phyloP scores from a whole-genome alignment of 148 eudicot species.

The Hydrangea macrophylla region DNA sequence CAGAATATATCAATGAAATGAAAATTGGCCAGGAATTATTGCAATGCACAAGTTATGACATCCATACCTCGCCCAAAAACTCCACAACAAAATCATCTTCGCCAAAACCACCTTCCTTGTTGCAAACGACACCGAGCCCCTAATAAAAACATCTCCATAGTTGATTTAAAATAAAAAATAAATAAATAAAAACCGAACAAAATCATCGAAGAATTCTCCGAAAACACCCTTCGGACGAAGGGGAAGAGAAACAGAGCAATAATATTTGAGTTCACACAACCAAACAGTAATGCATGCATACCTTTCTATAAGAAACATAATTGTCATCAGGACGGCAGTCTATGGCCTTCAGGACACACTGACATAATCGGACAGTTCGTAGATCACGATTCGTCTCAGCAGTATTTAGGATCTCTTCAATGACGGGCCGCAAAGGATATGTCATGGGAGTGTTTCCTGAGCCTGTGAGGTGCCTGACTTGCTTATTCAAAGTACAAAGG shows the following conservation, averaged over 20 bases:
- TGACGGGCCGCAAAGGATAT: slow-evolving; percentile 68
- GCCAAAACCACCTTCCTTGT: slow-evolving; percentile 87
- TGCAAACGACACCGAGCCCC: slow-evolving; percentile 99
- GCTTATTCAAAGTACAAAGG: slow-evolving; percentile 77
- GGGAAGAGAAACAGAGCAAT: neutral
- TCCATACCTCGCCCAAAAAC: slow-evolving; percentile 85
- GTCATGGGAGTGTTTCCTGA: slow-evolving; percentile 84
- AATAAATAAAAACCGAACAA: neutral
- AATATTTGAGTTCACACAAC: neutral
- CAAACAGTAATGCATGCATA: slow-evolving; percentile 14
- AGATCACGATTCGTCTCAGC: slow-evolving; percentile 47
- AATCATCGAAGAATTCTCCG: neutral
- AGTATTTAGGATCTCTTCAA: slow-evolving; percentile 59
- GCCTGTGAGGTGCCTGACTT: slow-evolving; percentile 78
- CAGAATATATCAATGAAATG: neutral
- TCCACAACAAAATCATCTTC: slow-evolving; percentile 94
- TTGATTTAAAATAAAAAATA: neutral
- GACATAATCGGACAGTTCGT: slow-evolving; percentile 48
- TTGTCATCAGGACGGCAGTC: slow-evolving; percentile 76
- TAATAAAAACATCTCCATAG: slow-evolving; percentile 23
- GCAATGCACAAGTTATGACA: neutral
- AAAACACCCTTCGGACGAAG: neutral
- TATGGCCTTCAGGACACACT: slow-evolving; percentile 67
- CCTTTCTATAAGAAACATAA: slow-evolving; percentile 97
- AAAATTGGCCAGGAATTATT: neutral